phyloP scores from a whole-genome alignment of 2,329 filamentous ascomycete genomes.

The Calonectria fujianensis region DNA sequence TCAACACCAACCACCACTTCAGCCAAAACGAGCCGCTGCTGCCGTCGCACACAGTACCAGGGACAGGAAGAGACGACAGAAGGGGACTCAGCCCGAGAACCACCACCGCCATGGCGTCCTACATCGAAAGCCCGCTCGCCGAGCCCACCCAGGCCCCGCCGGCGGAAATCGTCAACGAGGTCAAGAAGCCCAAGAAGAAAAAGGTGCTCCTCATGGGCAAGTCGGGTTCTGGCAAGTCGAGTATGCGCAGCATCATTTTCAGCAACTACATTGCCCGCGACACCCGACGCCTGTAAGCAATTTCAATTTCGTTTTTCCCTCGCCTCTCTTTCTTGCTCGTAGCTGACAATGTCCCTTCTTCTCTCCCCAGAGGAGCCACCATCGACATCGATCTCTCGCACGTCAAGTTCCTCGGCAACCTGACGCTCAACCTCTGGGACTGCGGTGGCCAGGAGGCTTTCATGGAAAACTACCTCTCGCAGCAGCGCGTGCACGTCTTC shows the following conservation, averaged over 20 bases:
- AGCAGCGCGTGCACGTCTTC: conserved; percentile 97
- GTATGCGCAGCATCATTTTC: conserved; percentile 99
- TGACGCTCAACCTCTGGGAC: conserved; percentile 98
- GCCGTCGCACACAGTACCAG: background rate
- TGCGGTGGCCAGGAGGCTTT: conserved; percentile 99
- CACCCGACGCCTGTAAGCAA: conserved; percentile 83
- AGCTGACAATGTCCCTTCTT: background rate
- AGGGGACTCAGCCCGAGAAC: background rate
- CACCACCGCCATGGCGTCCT: conserved; percentile 56
- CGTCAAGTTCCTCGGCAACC: conserved; percentile 98
- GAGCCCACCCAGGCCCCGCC: conserved; percentile 52
- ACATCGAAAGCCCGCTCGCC: conserved; percentile 57
- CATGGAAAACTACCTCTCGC: conserved; percentile 97
- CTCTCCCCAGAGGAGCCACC: conserved; percentile 81
- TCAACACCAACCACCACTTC: conserved; percentile 34
- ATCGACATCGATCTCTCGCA: conserved; percentile 99
- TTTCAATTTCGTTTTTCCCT: background rate
- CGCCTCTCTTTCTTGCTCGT: background rate
- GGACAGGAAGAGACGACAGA: background rate
- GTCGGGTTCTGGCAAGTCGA: conserved; percentile 97
- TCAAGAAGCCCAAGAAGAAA: conserved; percentile 86
- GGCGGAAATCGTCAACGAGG: conserved; percentile 67
- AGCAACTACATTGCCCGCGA: conserved; percentile 99
- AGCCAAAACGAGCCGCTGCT: background rate
- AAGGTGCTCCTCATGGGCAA: conserved; percentile 95